A percentile compares a stretch with the other conserved stretches of the same genome.
phyloP scores from a whole-genome alignment of 2,329 filamentous ascomycete species.

The Tympanopsis confertula region DNA sequence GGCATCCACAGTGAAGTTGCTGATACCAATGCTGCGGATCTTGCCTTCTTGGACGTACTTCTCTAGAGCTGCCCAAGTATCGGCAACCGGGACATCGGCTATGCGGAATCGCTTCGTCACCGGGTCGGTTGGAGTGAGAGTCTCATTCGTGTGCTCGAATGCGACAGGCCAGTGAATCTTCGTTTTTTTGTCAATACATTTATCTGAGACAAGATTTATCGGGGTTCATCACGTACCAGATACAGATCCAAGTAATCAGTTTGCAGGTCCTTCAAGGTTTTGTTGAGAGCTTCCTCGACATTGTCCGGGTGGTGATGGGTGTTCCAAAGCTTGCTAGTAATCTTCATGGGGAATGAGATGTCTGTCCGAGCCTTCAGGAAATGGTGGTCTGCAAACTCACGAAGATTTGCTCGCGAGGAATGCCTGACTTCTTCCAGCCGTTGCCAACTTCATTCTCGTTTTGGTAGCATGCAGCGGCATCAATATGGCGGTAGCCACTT shows the following conservation, averaged over 20 bases:
- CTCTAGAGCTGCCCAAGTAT: constrained; percentile 18
- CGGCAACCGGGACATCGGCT: constrained; percentile 7
- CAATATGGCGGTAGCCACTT: constrained; percentile 21
- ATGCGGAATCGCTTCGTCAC: not conserved
- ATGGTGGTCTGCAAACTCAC: too few species aligned
- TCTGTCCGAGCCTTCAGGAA: too few species aligned
- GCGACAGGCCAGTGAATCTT: not conserved
- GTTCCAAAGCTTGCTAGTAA: constrained; percentile 45
- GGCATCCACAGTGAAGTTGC: constrained; percentile 23
- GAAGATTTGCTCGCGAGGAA: constrained; percentile 17
- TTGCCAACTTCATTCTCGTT: constrained; percentile 20
- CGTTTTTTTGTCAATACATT: not conserved
- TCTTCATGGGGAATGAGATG: constrained; percentile 5
- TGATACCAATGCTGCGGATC: constrained; percentile 23
- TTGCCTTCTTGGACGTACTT: constrained; percentile 11
- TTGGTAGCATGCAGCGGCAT: constrained; percentile 23
- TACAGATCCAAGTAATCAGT: constrained; percentile 32
- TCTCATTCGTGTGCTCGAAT: not conserved
- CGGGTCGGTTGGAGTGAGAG: not conserved
- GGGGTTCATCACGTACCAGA: constrained; percentile 18
- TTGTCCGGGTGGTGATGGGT: constrained; percentile 28
- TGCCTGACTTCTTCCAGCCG: constrained; percentile 19
- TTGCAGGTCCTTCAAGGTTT: constrained; percentile 26
- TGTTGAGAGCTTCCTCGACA: constrained; percentile 26
- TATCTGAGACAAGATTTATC: constrained; percentile 2